Base-by-base conservation (phyloP, 2,329 filamentous ascomycete species). In the Claviceps digitariae region DNA sequence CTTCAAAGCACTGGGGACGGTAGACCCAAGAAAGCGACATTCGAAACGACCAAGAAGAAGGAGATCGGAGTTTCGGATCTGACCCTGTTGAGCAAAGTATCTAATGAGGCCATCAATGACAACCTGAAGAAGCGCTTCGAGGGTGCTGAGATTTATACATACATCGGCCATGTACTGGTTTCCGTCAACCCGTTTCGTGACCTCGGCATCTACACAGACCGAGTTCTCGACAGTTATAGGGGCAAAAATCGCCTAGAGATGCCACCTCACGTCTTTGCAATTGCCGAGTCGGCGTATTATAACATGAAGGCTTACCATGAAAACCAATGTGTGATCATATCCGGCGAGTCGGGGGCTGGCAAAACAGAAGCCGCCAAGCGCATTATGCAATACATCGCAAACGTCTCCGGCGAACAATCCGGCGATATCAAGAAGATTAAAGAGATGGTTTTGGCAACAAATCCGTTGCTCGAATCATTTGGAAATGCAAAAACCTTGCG, bases 281-380 rank as follows among this genome's bases (percentile, higher is more conserved):
- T 98, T 64, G 93, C 93, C 66, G 93, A 98, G 72, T 86, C 91
- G 8, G 72, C 90, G 53, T 98, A 98, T 75, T 97, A 97, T 75
- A 97, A 98, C 75, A 97, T 98, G 93, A 97, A 97, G 70, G 91
- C 90, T 48, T 98, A 98, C 77, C 89, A 89, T 65, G 93, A 97
- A 62, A 97, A 97, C 73, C 93, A 98, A 70, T 97, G 93, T 73
- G 91, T 98, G 61, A 98, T 98, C 70, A 98, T 98, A 62, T 97
- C 93, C 4, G 93, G 93, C 66, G 93, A 98, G 72, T 97, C 93
- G 2, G 93, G 93, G 66, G 93, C 93, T 36, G 93, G 93, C 68
- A 98, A 98, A 77, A 98, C 93, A 15, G 93, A 98, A 71, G 93
- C 93, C 5, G 93, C 93, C 56, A 97, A 98, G 78, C 86, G 91